Evolutionary conservation across 495 filamentous ascomycete genomes (phyloP).

Genomic region (Cercophora newfieldiana): DNA sequence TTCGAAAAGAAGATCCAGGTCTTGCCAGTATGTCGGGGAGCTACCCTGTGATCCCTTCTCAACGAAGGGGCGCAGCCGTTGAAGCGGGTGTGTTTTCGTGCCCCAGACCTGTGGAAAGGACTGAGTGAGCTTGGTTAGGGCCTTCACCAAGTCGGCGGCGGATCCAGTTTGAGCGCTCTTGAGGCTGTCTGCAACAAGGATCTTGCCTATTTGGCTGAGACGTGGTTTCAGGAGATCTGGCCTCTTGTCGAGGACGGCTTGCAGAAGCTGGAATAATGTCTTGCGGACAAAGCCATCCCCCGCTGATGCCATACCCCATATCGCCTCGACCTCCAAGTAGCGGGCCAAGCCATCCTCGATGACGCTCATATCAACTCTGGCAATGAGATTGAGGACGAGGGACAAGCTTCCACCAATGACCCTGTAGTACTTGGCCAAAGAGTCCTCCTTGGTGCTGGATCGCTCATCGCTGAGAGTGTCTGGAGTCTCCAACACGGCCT

Average conservation of each 20-base stretch:
- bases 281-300: slow-evolving; percentile 72
- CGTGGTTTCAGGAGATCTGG: slow-evolving; percentile 49
- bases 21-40: slow-evolving; percentile 67
- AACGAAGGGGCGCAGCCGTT: slow-evolving; percentile 69
- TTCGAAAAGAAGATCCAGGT: slow-evolving; percentile 59
- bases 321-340: slow-evolving; percentile 59
- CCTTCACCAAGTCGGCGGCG: slow-evolving; percentile 63
- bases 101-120: slow-evolving; percentile 67
- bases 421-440: slow-evolving; percentile 77
- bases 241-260: slow-evolving; percentile 57
- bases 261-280: slow-evolving; percentile 66
- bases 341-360: slow-evolving; percentile 47
- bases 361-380: slow-evolving; percentile 55
- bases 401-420: slow-evolving; percentile 68
- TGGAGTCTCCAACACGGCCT: slow-evolving; percentile 75
- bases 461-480: slow-evolving; percentile 86
- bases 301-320: slow-evolving; percentile 74
- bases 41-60: slow-evolving; percentile 79
- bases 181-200: slow-evolving; percentile 68
- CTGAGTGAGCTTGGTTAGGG: slow-evolving; percentile 61
- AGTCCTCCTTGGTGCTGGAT: slow-evolving; percentile 78
- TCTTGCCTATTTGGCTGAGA: slow-evolving; percentile 62
- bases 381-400: slow-evolving; percentile 55
- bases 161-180: slow-evolving; percentile 70
- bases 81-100: slow-evolving; percentile 63